Percentiles rank a stretch among this genome's conserved stretches.
Evolutionary conservation across 2,329 filamentous ascomycete species (phyloP).

Genomic region (Coniochaeta sp.): DNA sequence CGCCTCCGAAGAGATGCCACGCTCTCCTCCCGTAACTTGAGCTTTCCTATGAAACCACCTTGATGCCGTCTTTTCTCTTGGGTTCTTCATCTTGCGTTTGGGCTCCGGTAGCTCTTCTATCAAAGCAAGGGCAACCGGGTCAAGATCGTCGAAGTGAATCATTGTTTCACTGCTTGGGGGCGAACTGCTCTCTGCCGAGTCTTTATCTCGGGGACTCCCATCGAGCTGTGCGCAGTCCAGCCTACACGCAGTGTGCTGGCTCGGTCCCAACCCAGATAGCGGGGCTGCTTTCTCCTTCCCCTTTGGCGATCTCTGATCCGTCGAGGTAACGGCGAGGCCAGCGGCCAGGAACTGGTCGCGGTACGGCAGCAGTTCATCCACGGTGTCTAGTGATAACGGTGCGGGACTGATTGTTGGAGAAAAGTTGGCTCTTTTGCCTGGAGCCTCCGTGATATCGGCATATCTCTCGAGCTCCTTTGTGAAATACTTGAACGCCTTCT

Average conservation of each 20-base stretch:
- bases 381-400: slow-evolving; percentile 36
- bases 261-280: not conserved
- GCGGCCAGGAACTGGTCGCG: slow-evolving; percentile 44
- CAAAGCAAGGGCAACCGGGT: slow-evolving; percentile 2
- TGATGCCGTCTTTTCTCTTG: not conserved
- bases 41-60: not conserved
- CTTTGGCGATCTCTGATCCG: slow-evolving; percentile 26
- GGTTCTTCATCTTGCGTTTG: not conserved
- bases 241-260: too few relatives aligned
- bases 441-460: not conserved
- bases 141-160: slow-evolving; percentile 5
- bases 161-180: not conserved
- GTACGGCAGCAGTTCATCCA: slow-evolving; percentile 46
- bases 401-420: slow-evolving; percentile 4
- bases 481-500: not conserved
- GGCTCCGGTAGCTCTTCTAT: slow-evolving; percentile 4
- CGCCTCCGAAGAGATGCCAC: not conserved
- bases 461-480: not conserved
- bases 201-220: not conserved
- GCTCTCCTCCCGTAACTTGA: not conserved
- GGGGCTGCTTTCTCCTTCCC: not conserved
- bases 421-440: slow-evolving; percentile 1
- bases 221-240: not conserved
- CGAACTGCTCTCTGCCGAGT: not conserved
- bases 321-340: slow-evolving; percentile 50